These are phyloP conservation scores for Apiotrichum sp. DNA, from an alignment of 1,284 basidiomycete genomes.

Conservation along the genomic window DNA sequence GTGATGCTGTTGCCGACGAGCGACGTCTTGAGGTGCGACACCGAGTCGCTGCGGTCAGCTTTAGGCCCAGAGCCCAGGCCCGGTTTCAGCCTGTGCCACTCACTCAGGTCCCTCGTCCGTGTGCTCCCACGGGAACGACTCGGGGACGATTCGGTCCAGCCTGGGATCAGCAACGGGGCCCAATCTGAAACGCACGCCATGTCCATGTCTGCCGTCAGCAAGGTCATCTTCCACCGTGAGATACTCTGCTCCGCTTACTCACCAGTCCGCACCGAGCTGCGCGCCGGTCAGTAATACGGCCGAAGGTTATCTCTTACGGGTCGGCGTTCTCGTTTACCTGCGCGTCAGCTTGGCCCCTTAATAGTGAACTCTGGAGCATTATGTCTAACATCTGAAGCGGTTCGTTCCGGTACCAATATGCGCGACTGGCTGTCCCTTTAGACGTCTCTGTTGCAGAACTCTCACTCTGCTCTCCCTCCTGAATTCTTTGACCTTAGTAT, in stretches of 20 bases:
- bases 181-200: conserved; percentile 34
- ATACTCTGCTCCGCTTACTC: neutral
- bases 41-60: conserved; percentile 47
- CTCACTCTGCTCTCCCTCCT: too few species aligned
- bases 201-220: conserved; percentile 47
- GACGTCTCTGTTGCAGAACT: too few species aligned
- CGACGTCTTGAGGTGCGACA: conserved; percentile 84
- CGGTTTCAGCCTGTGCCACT: conserved; percentile 28
- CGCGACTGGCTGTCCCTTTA: too few species aligned
- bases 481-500: conserved; percentile 54
- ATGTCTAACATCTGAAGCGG: too few species aligned
- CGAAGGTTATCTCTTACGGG: conserved; percentile 29
- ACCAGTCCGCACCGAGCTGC: conserved; percentile 29
- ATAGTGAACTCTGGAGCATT: too few species aligned
- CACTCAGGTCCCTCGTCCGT: conserved; percentile 87
- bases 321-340: conserved; percentile 44
- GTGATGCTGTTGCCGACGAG: conserved; percentile 74
- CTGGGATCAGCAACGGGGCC: conserved; percentile 1
- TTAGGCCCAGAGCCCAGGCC: too few species aligned
- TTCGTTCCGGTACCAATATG: too few species aligned
- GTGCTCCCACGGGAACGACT: conserved; percentile 77
- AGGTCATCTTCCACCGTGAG: too few species aligned
- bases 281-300: neutral
- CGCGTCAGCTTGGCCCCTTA: neutral
- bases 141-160: conserved; percentile 80